Percentiles rank a stretch among this genome's conserved stretches.
phyloP scores from a whole-genome alignment of 495 filamentous ascomycete species.

The Chaetomium fimeti region DNA sequence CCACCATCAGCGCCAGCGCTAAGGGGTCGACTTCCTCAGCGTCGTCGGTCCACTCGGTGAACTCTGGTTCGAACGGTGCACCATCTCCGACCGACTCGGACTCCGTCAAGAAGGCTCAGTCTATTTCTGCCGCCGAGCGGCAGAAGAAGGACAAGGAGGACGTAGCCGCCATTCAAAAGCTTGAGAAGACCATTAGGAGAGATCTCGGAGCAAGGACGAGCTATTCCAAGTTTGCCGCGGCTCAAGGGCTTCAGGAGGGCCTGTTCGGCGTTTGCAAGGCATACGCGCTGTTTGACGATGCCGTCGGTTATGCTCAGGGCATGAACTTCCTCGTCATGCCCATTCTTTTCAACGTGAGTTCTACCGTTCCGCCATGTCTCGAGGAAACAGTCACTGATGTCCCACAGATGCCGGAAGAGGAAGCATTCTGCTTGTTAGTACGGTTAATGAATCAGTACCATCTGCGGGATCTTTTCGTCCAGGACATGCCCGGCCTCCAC shows the following conservation, averaged over 20 bases:
- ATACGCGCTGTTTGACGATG: constrained; percentile 92
- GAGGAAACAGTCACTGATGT: not conserved
- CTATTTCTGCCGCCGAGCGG: constrained; percentile 61
- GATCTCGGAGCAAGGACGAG: constrained; percentile 92
- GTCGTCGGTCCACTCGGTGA: constrained; percentile 79
- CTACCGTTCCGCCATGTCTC: not conserved
- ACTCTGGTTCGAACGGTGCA: constrained; percentile 62
- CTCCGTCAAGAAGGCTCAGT: constrained; percentile 62
- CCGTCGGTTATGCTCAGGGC: constrained; percentile 94
- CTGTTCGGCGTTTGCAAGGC: constrained; percentile 96
- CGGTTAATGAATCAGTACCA: constrained; percentile 96
- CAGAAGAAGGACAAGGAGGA: constrained; percentile 77
- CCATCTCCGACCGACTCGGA: constrained; percentile 63
- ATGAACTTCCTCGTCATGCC: constrained; percentile 99
- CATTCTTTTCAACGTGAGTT: constrained; percentile 86
- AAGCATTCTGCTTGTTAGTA: constrained; percentile 91
- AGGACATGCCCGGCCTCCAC: constrained; percentile 95
- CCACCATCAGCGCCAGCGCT: constrained; percentile 41
- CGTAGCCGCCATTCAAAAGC: constrained; percentile 64
- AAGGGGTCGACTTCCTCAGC: constrained; percentile 73
- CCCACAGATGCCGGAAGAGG: constrained; percentile 87
- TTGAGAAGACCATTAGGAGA: constrained; percentile 87
- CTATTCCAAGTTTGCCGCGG: constrained; percentile 88
- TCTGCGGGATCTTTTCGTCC: constrained; percentile 87
- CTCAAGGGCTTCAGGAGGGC: constrained; percentile 87